Base-by-base conservation (phyloP, 495 filamentous ascomycete species). In the Penicillium bialowiezense region DNA sequence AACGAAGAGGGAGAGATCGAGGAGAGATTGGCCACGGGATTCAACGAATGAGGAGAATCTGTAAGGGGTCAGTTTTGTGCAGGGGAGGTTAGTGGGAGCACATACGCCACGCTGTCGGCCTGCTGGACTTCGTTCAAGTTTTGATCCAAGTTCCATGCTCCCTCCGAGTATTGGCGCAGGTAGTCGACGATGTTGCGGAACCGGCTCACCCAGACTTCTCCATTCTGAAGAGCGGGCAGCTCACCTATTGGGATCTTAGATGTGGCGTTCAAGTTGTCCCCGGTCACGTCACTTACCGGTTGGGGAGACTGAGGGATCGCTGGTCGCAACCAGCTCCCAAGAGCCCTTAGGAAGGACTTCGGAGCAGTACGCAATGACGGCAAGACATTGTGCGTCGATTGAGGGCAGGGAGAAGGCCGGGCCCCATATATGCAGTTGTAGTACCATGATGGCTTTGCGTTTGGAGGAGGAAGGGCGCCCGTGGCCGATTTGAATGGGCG, bases 401-500 rank as follows among this genome's bases (percentile, higher is more conserved):
- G 92, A 97, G 8, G 92, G 87, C 32, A 97, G 80, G 21, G 76
- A 77, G 66, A 95, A 95, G 29, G 86, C 91, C 26, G 90, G 88
- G 33, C 93, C 91, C 89, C 89, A 96, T 53, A 96, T 80, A 65
- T 96, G 88, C 32, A 97, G 81, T 76, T 91, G 83, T 12, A 95
- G 73, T 51, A 83, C 70, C 79, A 83, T 85, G 34, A 48, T 61
- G 44, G 51, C 45, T 44, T 54, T 57, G 52, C 41, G 54, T 44
- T 49, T 56, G 55, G 44, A 52, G 39, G 35, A 44, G 43, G 28
- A 55, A 52, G 20, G 37, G 32, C 42, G 42, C 34, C 44, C 41
- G 48, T 50, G 55, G 47, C 38, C 34, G 46, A 51, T 31, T 55
- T 61, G 46, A 34, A 33, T 41, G 44, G 44, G 42, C 42, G 50